Base-by-base conservation (phyloP, 306 rosid genomes). In the Sphenostylis stenocarpa region DNA sequence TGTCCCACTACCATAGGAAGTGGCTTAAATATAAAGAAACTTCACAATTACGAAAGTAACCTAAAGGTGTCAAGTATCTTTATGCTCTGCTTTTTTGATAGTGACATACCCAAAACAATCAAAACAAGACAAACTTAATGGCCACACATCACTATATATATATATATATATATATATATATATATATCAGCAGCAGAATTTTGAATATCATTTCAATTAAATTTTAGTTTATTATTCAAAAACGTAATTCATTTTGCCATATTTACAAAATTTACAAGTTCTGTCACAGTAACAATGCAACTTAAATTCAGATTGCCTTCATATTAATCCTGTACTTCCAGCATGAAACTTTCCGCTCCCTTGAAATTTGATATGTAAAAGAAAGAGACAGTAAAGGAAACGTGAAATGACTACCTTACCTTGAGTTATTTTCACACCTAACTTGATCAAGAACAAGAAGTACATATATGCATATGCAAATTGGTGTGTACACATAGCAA, bases 1-100 rank as follows among this genome's bases (percentile, higher is more conserved):
- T 23, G 52, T 36, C 39, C 24, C 23, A 14, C 9, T 21, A 8
- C 65, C 3, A 23, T 52, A 39, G 29, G 19, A 9, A 1, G 56
- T 41, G 19, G 14, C 43, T 73, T 73, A 41, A 73, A 73, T 5
- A 26, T 73, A 26, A 73, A 39, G 67, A 73, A 41, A 73, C 77
- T 57, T 56, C 68, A 73, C 7, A 57, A 41, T 73, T 38, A 73
- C 77, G 67, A 57, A 57, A 56, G 77, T 26, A 16, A 39, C 29
- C 16, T 23, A 72, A 53, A 72, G 39, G 36, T 53, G 53, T 23
- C 38, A 4, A 1, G 3, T 34, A 34, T 33, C 20, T 33, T 72
- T 73, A 56, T 16, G 56, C 56, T 26, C 43, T 23, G 55, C 39
- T 55, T 73, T 24, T 24, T 24, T 16, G 43, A 56, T 2, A 26